phyloP scores from a whole-genome alignment of 305 asterid species.

The Solanum aculeatissimum region DNA sequence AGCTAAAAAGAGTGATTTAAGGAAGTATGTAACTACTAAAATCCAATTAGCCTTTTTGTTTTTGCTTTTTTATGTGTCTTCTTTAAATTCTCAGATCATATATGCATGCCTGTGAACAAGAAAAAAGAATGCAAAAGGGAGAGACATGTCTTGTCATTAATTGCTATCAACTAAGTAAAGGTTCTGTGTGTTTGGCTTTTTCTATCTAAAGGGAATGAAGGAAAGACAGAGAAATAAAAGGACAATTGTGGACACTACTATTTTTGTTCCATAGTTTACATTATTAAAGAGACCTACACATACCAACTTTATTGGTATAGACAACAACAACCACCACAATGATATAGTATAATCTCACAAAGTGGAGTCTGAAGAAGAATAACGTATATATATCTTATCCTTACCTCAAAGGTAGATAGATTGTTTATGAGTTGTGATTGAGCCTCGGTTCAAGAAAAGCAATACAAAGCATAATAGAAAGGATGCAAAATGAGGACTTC shows the following conservation, averaged over 20 bases:
- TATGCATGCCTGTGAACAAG: slow-evolving; percentile 25
- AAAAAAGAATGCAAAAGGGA: not conserved
- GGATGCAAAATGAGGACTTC: too few relatives aligned
- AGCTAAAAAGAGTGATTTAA: slow-evolving; percentile 14
- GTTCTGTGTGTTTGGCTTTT: slow-evolving; percentile 13
- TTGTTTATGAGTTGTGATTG: not conserved
- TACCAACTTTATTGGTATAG: not conserved
- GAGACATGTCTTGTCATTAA: slow-evolving; percentile 32
- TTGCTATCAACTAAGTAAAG: slow-evolving; percentile 10
- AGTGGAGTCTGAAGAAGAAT: not conserved
- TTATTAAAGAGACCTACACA: not conserved
- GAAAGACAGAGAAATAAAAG: not conserved
- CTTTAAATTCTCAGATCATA: not conserved
- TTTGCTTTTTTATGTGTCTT: not conserved
- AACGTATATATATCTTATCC: not conserved
- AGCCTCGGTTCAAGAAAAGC: too few relatives aligned
- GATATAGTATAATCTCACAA: not conserved
- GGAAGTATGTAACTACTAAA: slow-evolving; percentile 10
- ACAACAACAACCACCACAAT: not conserved
- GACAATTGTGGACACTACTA: not conserved
- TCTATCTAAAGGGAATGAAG: not conserved
- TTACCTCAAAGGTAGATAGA: fast-evolving
- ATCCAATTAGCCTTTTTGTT: slow-evolving; percentile 19
- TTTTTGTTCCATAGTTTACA: slow-evolving; percentile 2
- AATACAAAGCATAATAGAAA: not conserved